Conservation (phyloP, 2,329 filamentous ascomycete species). For the Penicillium sp. region DNA sequence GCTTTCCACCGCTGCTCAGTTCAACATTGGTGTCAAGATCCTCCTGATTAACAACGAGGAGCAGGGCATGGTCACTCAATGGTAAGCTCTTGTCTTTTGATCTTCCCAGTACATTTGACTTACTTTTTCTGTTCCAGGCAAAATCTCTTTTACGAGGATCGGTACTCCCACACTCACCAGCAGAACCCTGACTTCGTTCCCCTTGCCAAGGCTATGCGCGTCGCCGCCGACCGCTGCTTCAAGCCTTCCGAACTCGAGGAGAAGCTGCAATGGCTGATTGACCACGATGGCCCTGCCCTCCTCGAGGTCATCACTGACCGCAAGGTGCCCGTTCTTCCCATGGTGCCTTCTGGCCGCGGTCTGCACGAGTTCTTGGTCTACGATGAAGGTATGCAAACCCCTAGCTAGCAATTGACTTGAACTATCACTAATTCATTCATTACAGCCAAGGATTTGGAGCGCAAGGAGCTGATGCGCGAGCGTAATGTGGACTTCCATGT, state of each 20-base stretch:
- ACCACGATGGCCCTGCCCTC: conserved; percentile 84
- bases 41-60: conserved; percentile 96
- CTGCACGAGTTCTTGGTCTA: conserved; percentile 93
- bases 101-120: neutral
- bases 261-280: conserved; percentile 82
- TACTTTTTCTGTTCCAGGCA: conserved; percentile 52
- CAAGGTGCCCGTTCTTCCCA: conserved; percentile 81
- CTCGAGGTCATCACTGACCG: conserved; percentile 88
- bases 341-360: conserved; percentile 85
- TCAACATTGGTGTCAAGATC: conserved; percentile 94
- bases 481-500: conserved; percentile 45
- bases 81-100: conserved; percentile 34
- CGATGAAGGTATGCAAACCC: conserved; percentile 63
- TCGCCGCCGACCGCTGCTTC: conserved; percentile 68
- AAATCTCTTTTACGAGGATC: conserved; percentile 93
- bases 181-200: conserved; percentile 95
- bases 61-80: conserved; percentile 98
- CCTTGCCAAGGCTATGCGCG: conserved; percentile 84
- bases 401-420: neutral
- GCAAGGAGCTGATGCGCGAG: conserved; percentile 65
- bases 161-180: conserved; percentile 89
- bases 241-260: conserved; percentile 76
- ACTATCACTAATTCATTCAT: conserved; percentile 9
- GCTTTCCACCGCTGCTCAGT: conserved; percentile 87
- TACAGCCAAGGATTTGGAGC: conserved; percentile 65